Evolutionary conservation across 805 yeast genomes (phyloP).

Genomic region (Wickerhamomyces bisporus): DNA sequence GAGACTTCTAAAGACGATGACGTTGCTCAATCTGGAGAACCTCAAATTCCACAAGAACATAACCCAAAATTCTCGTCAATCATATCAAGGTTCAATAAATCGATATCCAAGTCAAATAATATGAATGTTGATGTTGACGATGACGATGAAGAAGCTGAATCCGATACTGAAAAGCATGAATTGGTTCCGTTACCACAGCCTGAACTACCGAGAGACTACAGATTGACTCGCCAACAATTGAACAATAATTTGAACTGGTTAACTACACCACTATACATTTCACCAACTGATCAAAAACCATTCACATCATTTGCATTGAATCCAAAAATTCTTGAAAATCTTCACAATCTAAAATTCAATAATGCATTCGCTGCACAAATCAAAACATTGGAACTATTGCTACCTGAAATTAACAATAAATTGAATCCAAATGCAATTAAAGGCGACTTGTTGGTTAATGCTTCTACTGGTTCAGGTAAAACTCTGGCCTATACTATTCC

Average conservation of each 20-base stretch:
- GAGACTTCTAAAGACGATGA: slow-evolving; percentile 12
- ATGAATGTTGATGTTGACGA: slow-evolving; percentile 9
- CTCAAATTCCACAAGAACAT: slow-evolving; percentile 16
- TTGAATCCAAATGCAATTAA: slow-evolving; percentile 24
- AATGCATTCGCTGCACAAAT: slow-evolving; percentile 76
- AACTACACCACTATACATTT: slow-evolving; percentile 53
- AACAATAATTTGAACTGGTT: slow-evolving; percentile 57
- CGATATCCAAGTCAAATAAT: slow-evolving; percentile 23
- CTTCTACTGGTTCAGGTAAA: slow-evolving; percentile 95
- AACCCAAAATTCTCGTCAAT: slow-evolving; percentile 44
- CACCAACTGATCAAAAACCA: slow-evolving; percentile 40
- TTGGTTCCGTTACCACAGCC: slow-evolving; percentile 87
- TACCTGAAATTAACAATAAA: slow-evolving; percentile 35
- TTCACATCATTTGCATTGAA: slow-evolving; percentile 46
- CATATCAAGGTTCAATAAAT: slow-evolving; percentile 46
- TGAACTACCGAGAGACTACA: slow-evolving; percentile 49
- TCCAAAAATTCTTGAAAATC: slow-evolving; percentile 38
- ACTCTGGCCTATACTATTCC: slow-evolving; percentile 88
- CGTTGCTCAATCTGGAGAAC: slow-evolving; percentile 15
- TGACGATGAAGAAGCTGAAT: slow-evolving; percentile 21
- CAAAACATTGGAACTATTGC: slow-evolving; percentile 51
- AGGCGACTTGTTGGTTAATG: slow-evolving; percentile 84
- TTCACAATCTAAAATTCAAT: slow-evolving; percentile 39
- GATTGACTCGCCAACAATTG: slow-evolving; percentile 29
- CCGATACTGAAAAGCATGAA: slow-evolving; percentile 30